Evolutionary conservation across 345 rosid species (phyloP), one percentile per base, ranked within the genome.

Genomic region (Citrus trifoliata): DNA sequence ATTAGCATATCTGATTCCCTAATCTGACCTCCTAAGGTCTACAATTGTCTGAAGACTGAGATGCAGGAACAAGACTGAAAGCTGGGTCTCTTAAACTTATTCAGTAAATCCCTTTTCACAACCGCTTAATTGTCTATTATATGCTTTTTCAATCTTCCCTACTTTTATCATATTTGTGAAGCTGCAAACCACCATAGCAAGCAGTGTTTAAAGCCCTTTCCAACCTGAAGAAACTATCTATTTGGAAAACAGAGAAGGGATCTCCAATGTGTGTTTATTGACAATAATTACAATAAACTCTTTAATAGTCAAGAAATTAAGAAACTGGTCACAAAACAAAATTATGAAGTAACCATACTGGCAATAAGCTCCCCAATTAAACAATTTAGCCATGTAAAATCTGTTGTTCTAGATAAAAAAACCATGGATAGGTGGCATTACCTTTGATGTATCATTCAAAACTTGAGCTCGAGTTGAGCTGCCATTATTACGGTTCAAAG

Each of bases 391-490:
- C 30, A 60, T 5, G 59, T 16, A 33, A 74, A 51, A 48, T 32
- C 8, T 28, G 55, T 37, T 60, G 61, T 27, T 51, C 5, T 1
- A 24, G 56, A 63, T 37, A 66, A 55, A 48, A 75, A 35, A 40
- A 71, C 67, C 56, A 79, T 75, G 18, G 75, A 65, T 48, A 78
- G 35, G 70, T 76, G 68, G 21, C 78, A 40, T 84, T 84, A 90
- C 99, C 97, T 90, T 85, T 62, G 89, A 81, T 78, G 83, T 84
- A 76, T 86, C 85, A 6, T 79, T 60, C 63, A 51, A 74, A 79
- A 61, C 79, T 74, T 56, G 85, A 68, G 67, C 70, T 24, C 62
- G 78, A 73, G 74, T 79, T 74, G 85, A 84, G 85, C 80, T 86
- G 38, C 59, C 58, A 70, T 75, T 82, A 70, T 73, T 42, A 46